These are phyloP conservation scores for Phlebiopsis flavidoalba DNA, from an alignment of 768 basidiomycete species.

Conservation along the genomic window DNA sequence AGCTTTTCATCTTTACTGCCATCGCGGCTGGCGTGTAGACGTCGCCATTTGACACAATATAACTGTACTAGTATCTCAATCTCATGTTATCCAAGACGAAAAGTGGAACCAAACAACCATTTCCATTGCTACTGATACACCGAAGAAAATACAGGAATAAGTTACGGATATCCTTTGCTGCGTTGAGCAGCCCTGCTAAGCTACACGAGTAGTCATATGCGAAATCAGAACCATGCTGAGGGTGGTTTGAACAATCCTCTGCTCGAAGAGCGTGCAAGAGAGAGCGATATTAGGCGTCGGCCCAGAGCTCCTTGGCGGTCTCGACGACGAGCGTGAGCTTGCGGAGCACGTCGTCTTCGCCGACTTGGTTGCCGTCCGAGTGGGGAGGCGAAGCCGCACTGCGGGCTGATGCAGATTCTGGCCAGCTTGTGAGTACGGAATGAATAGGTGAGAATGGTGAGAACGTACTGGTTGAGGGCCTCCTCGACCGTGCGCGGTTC, in stretches of 20 bases:
- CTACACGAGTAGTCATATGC: neutral
- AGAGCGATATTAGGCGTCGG: neutral
- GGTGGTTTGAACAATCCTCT: neutral
- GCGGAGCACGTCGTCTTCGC: conserved; percentile 29
- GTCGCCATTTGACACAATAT: too few relatives aligned
- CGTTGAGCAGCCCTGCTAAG: neutral
- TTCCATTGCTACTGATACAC: neutral
- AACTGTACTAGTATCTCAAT: too few relatives aligned
- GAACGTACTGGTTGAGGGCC: conserved; percentile 34
- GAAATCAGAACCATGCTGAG: neutral
- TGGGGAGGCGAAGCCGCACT: conserved; percentile 49
- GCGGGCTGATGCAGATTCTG: conserved; percentile 41
- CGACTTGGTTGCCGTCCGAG: conserved; percentile 38
- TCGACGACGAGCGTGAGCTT: conserved; percentile 32
- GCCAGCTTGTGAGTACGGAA: neutral
- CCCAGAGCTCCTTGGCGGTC: conserved; percentile 34
- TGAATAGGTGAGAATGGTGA: neutral
- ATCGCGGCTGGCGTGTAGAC: neutral
- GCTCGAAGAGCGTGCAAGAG: neutral
- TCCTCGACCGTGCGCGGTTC: conserved; percentile 32
- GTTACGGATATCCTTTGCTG: neutral
- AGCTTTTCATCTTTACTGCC: too few relatives aligned
- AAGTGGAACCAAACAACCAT: too few relatives aligned
- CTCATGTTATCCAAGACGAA: too few relatives aligned
- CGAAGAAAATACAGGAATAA: neutral